Conservation (phyloP, 306 rosid genomes). For the Betula pendula region DNA sequence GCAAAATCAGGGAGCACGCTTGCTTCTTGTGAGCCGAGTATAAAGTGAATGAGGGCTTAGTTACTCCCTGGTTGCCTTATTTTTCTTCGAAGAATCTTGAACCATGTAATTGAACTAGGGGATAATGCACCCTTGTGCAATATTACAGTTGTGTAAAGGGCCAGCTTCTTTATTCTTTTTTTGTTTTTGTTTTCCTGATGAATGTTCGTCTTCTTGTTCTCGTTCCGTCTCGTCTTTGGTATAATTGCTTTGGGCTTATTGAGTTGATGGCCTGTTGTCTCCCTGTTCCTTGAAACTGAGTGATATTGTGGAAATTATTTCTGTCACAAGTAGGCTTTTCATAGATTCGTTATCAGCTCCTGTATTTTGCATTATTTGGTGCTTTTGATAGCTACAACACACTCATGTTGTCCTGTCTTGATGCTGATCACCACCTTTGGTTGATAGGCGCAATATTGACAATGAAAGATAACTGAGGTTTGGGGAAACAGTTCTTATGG, state of each 20-base stretch:
- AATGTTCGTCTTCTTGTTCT: neutral
- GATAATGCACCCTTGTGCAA: neutral
- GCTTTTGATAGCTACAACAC: neutral
- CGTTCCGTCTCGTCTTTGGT: neutral
- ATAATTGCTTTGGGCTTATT: neutral
- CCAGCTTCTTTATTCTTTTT: neutral
- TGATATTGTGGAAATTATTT: neutral
- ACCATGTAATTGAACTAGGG: neutral
- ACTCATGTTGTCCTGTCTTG: neutral
- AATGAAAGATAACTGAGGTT: neutral
- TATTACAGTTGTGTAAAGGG: neutral
- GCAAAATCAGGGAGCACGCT: neutral
- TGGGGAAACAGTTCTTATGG: too few species aligned
- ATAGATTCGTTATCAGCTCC: neutral
- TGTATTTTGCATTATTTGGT: neutral
- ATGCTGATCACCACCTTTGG: neutral
- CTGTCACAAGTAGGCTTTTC: neutral
- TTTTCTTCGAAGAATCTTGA: constrained; percentile 1
- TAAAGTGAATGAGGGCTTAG: neutral
- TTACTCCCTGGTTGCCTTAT: neutral
- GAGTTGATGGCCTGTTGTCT: neutral
- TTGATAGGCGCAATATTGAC: neutral
- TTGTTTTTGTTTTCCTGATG: too few species aligned
- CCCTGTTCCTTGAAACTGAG: neutral
- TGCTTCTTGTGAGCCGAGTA: neutral